These are phyloP conservation scores for Cryoendolithus antarcticus DNA, from an alignment of 2,329 filamentous ascomycete genomes.

Conservation along the genomic window DNA sequence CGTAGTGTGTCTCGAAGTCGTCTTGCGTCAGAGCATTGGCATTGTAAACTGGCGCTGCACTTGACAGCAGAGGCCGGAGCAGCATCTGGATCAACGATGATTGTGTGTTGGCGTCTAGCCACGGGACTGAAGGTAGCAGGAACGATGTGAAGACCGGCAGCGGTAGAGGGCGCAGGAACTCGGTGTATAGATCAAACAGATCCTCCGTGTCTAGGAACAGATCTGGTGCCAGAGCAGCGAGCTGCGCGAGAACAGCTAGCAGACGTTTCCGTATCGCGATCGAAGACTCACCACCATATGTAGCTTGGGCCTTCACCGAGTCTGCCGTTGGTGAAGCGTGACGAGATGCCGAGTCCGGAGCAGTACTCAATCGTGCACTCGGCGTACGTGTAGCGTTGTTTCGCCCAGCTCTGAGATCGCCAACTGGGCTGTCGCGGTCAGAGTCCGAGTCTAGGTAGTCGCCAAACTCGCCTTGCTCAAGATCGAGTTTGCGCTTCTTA, in stretches of 20 bases:
- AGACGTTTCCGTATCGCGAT: slow-evolving; percentile 51
- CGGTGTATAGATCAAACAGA: slow-evolving; percentile 48
- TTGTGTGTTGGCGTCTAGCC: slow-evolving; percentile 26
- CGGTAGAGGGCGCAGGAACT: slow-evolving; percentile 46
- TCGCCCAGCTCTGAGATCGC: too few relatives aligned
- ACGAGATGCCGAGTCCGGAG: not conserved
- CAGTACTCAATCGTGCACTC: too few relatives aligned
- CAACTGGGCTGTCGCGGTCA: slow-evolving; percentile 3
- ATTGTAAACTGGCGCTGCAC: slow-evolving; percentile 25
- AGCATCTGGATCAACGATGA: slow-evolving; percentile 42
- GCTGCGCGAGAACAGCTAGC: slow-evolving; percentile 38
- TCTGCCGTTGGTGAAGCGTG: too few relatives aligned
- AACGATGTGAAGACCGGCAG: slow-evolving; percentile 47
- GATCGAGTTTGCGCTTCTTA: slow-evolving; percentile 38
- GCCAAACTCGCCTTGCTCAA: slow-evolving; percentile 36
- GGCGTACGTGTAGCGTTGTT: too few relatives aligned
- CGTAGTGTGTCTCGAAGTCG: slow-evolving; percentile 47
- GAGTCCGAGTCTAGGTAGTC: slow-evolving; percentile 23
- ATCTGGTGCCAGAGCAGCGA: slow-evolving; percentile 26
- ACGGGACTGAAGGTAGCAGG: slow-evolving; percentile 31
- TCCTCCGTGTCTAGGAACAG: slow-evolving; percentile 40
- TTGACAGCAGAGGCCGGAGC: slow-evolving; percentile 37
- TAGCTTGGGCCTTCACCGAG: not conserved
- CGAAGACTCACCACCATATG: slow-evolving; percentile 38
- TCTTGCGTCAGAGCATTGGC: slow-evolving; percentile 35